Base-by-base conservation (phyloP, 345 rosid species). In the Acer negundo region DNA sequence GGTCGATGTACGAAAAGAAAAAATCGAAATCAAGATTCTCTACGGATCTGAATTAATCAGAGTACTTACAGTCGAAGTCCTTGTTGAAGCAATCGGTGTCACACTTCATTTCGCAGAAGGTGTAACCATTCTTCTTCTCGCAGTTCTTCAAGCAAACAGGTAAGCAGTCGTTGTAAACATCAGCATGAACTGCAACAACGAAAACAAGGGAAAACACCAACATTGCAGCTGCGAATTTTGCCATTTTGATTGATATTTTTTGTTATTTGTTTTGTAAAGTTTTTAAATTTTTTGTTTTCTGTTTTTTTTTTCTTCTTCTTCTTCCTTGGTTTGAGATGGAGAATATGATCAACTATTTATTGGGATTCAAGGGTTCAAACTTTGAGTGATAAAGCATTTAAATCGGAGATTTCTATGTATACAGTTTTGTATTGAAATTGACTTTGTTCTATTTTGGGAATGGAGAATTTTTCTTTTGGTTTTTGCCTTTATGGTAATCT, bases 91-190 rank as follows among this genome's bases (percentile, higher is more conserved):
- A 85, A 40, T 79, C 87, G 19, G 76, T 62, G 38, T 85, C 83
- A 68, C 85, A 82, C 82, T 78, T 85, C 87, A 82, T 80, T 69
- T 82, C 78, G 24, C 85, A 80, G 69, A 61, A n/a, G 66, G 78
- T 71, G 20, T 56, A 58, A 70, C 80, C 78, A 0, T 56, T 4
- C 4, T 77, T 80, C 1, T 28, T 42, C 16, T 55, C n/a, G 77
- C 87, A 84, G 6, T 42, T 47, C 44, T 62, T 9, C 2, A 79
- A 70, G 59, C 87, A 82, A 0, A 10, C 40, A 5, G 26, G 12
- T 55, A 79, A 72, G 68, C 84, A 81, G 2, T 42, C 7, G 13
- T 17, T 17, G 68, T 62, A 77, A 17, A 20, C 3, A 1, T 68
- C 59, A 6, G 55, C 74, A 1, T 38, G 62, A 65, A 76, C 73